phyloP scores from a whole-genome alignment of 257 asterid species.

The Solanum chmielewskii region DNA sequence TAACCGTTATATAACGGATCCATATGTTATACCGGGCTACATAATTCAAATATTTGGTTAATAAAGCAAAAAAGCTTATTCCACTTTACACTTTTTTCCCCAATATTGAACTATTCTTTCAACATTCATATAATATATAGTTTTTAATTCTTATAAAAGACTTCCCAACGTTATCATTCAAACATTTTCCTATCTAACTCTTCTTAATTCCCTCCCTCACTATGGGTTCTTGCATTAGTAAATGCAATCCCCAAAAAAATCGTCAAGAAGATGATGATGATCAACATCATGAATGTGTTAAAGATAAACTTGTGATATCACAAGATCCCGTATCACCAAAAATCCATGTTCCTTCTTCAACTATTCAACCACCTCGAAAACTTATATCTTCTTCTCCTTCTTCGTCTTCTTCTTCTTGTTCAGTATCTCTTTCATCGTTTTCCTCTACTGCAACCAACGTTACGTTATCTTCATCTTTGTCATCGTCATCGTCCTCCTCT shows the following conservation, averaged over 20 bases:
- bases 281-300: constrained; percentile 16
- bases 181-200: neutral
- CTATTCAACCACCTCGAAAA: constrained; percentile 3
- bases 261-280: constrained; percentile 13
- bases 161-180: constrained; percentile 1
- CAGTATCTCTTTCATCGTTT: constrained; percentile 27
- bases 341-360: constrained; percentile 26
- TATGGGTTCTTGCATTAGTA: constrained; percentile 89
- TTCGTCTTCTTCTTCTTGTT: constrained; percentile 27
- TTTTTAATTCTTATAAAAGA: neutral
- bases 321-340: constrained; percentile 24
- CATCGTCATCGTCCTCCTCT: constrained; percentile 17
- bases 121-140: neutral
- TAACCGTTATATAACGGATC: constrained; percentile 60
- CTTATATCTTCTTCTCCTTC: constrained; percentile 39
- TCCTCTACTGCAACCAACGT: constrained; percentile 23
- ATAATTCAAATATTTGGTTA: constrained; percentile 20
- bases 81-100: constrained; percentile 4
- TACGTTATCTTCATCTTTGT: constrained; percentile 5
- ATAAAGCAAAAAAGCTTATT: constrained; percentile 22
- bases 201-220: neutral
- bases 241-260: constrained; percentile 47
- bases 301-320: constrained; percentile 53
- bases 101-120: constrained; percentile 14
- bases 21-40: constrained; percentile 30